Evolutionary conservation across 108 stramenopile species (phyloP).

Genomic region (Chaetoceros tenuissimus): DNA sequence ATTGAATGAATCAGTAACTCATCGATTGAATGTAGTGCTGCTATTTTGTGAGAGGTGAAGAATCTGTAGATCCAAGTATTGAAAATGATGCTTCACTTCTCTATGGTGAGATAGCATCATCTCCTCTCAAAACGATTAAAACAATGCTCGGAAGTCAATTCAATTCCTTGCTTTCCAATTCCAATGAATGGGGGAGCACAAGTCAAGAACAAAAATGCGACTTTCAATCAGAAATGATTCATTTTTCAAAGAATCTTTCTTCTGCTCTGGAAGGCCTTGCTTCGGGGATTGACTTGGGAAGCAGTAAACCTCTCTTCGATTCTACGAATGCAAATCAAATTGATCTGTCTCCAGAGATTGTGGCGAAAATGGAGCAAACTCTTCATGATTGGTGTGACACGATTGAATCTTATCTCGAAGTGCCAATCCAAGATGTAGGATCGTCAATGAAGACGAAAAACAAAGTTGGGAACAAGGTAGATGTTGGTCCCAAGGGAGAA

Average conservation of each 20-base stretch:
- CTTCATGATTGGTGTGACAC: constrained; percentile 84
- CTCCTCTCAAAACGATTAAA: constrained; percentile 61
- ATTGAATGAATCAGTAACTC: too few species aligned
- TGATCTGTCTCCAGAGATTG: constrained; percentile 1
- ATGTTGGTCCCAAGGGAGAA: constrained; percentile 70
- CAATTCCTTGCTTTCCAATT: constrained; percentile 48
- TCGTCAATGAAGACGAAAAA: too few species aligned
- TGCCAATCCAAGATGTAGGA: too few species aligned
- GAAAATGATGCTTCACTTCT: constrained; percentile 51
- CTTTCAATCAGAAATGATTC: too few species aligned
- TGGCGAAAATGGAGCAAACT: constrained; percentile 33
- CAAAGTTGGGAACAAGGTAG: too few species aligned
- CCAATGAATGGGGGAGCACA: constrained; percentile 80
- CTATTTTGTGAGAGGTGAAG: constrained; percentile 31
- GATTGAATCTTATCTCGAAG: constrained; percentile 70
- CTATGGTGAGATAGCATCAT: constrained; percentile 62
- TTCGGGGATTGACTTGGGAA: too few species aligned
- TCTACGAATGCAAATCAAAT: constrained; percentile 21
- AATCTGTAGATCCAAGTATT: constrained; percentile 15
- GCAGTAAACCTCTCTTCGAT: constrained; percentile 38
- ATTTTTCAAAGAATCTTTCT: too few species aligned
- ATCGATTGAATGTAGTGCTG: too few species aligned
- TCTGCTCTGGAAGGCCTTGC: too few species aligned
- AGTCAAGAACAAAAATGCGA: too few species aligned
- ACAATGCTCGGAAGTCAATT: constrained; percentile 49